Evolutionary conservation across 2,329 filamentous ascomycete genomes (phyloP), one percentile per base, ranked within the genome.

Genomic region (Colletotrichum sp.): DNA sequence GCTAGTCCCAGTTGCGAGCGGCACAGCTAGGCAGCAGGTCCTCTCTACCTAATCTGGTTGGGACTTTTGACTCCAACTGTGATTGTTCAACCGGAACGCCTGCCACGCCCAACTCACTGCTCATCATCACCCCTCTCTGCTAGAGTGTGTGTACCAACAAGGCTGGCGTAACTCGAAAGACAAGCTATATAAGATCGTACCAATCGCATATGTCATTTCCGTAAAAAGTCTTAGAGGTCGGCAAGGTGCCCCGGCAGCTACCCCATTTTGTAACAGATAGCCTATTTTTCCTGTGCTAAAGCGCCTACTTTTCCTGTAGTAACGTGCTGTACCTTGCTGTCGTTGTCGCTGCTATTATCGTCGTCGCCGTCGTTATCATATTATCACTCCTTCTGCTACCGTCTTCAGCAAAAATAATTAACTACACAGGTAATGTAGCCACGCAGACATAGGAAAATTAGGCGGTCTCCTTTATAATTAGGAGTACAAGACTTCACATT

Each of bases 171-270:
- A n/a, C 16, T 49, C 39, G 18, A 4, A n/a, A 44, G 39, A n/a
- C 39, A 44, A n/a, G 16, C 5, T 6, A 44, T 10, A 44, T 44
- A 3, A 18, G 9, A 6, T 44, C 39, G 39, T 44, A 10, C 2
- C 39, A 44, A 44, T 44, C 39, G 18, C 9, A 6, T 6, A 1
- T 44, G 18, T 44, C 39, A 44, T 44, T 44, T 18, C 36, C 2
- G 0, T 5, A 4, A 0, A 18, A 4, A 9, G 8, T 3, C 36
- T 18, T 44, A 18, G 4, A 44, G 36, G 8, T 44, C 8, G 1
- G 36, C 0, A 3, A 44, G 4, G 16, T 44, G 36, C 16, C 36
- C 16, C 36, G 5, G 8, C 36, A 44, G 36, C 16, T 44, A 36
- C 8, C 36, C 16, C 36, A 18, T 9, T 18, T 39, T 18, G 4